These are phyloP conservation scores for Codiaeum variegatum DNA, from an alignment of 441 rosid species.

Conservation along the genomic window DNA sequence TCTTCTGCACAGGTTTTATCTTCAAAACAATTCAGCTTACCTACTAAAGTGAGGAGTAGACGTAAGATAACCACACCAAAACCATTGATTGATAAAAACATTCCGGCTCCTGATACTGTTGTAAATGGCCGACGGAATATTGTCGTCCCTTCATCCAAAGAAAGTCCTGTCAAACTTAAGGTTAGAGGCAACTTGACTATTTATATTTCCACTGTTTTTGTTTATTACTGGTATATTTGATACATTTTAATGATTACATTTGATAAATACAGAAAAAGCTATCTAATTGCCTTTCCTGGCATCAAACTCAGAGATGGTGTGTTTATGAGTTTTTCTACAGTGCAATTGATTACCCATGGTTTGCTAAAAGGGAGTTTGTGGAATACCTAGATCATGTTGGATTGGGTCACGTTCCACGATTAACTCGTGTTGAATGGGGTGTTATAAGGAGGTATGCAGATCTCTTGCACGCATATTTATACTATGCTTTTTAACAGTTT, in stretches of 20 bases:
- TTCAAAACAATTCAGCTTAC: slow-evolving; percentile 35
- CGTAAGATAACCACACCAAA: slow-evolving; percentile 60
- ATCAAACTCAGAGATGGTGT: slow-evolving; percentile 78
- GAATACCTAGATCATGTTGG: slow-evolving; percentile 94
- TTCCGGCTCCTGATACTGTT: slow-evolving; percentile 31
- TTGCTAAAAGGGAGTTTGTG: slow-evolving; percentile 90
- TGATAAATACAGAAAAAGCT: slow-evolving; percentile 61
- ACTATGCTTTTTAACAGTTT: slow-evolving; percentile 2
- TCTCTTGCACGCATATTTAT: slow-evolving; percentile 7
- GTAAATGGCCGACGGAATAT: slow-evolving; percentile 38
- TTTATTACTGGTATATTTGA: slow-evolving; percentile 5
- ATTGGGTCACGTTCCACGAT: slow-evolving; percentile 82
- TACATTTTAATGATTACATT: slow-evolving; percentile 7
- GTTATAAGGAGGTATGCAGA: slow-evolving; percentile 78
- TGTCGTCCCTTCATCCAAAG: slow-evolving; percentile 29
- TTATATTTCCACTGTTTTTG: slow-evolving; percentile 3
- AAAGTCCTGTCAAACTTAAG: slow-evolving; percentile 38
- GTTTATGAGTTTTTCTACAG: slow-evolving; percentile 92
- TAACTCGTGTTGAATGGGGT: slow-evolving; percentile 98
- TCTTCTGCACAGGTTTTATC: slow-evolving; percentile 42
- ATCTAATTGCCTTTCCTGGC: slow-evolving; percentile 59
- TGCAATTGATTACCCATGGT: slow-evolving; percentile 98
- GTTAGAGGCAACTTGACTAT: slow-evolving; percentile 39
- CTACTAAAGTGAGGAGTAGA: slow-evolving; percentile 57
- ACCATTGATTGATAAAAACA: slow-evolving; percentile 40